These are phyloP conservation scores for Globisporangium middletonii DNA, from an alignment of 352 stramenopile genomes.

Conservation along the genomic window DNA sequence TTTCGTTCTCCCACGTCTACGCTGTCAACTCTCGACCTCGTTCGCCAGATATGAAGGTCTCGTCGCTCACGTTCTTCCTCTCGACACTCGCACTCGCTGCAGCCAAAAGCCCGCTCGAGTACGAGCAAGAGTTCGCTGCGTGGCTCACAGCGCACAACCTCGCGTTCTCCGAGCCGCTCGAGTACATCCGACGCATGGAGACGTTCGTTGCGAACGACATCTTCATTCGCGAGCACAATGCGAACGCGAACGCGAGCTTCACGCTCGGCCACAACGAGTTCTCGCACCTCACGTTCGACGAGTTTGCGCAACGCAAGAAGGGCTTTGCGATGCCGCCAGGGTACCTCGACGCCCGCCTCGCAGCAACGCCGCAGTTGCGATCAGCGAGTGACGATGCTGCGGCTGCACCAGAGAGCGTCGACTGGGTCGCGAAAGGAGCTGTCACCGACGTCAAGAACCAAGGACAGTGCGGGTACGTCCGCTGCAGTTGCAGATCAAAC, in stretches of 20 bases:
- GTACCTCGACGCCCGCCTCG: conserved; percentile 14
- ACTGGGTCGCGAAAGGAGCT: conserved; percentile 35
- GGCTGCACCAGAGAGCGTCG: conserved; percentile 10
- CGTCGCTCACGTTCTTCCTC: conserved; percentile 13
- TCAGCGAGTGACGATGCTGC: background rate
- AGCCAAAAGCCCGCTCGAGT: conserved; percentile 9
- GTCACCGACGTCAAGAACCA: conserved; percentile 90
- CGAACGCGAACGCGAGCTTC: conserved; percentile 11
- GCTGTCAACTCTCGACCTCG: background rate
- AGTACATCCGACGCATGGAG: conserved; percentile 18
- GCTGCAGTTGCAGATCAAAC: no score
- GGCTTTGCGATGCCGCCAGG: conserved; percentile 14
- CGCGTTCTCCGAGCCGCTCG: conserved; percentile 12
- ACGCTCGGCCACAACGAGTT: conserved; percentile 27
- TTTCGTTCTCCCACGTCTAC: background rate
- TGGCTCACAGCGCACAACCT: conserved; percentile 15
- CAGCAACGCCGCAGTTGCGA: background rate
- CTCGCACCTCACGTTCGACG: conserved; percentile 25
- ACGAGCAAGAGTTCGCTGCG: conserved; percentile 19
- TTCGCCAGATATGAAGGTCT: conserved; percentile 6
- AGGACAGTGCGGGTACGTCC: conserved; percentile 79
- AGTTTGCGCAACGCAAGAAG: conserved; percentile 18
- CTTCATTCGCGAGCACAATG: conserved; percentile 22
- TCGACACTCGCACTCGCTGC: background rate
- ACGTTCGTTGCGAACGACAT: conserved; percentile 23